A percentile compares a stretch with the other conserved stretches of the same genome.
phyloP scores from a whole-genome alignment of 2,329 filamentous ascomycete genomes.

The Paecilomyces niveus region DNA sequence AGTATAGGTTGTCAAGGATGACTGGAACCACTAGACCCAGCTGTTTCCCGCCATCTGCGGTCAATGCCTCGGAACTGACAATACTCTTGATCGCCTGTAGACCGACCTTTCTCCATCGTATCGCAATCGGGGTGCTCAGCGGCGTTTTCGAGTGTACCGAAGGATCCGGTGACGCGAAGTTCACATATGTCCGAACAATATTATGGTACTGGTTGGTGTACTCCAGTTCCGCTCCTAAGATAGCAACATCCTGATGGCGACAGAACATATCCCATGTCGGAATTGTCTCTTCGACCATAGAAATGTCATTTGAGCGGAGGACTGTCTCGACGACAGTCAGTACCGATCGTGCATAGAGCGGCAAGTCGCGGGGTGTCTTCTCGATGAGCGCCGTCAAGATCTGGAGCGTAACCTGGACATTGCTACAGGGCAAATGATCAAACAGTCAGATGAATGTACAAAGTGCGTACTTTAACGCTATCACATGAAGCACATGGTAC shows the following conservation, averaged over 20 bases:
- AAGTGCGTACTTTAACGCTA: background rate
- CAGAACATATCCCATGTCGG: conserved; percentile 84
- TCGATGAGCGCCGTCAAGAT: conserved; percentile 89
- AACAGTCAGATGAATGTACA: background rate
- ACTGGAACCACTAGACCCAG: conserved; percentile 74
- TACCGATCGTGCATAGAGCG: conserved; percentile 77
- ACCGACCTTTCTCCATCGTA: conserved; percentile 70
- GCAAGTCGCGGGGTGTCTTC: conserved; percentile 82
- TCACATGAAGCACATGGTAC: conserved; percentile 22
- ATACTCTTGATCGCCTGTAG: conserved; percentile 74
- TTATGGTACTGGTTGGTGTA: conserved; percentile 78
- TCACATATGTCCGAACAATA: conserved; percentile 71
- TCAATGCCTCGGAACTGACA: conserved; percentile 70
- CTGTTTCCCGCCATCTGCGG: conserved; percentile 67
- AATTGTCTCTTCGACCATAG: conserved; percentile 85
- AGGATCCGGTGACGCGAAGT: conserved; percentile 63
- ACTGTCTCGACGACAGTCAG: conserved; percentile 78
- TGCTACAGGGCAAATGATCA: conserved; percentile 45
- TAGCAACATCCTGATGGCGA: conserved; percentile 76
- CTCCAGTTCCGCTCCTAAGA: conserved; percentile 75
- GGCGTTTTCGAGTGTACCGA: conserved; percentile 41
- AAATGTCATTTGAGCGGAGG: conserved; percentile 78
- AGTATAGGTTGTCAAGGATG: conserved; percentile 80
- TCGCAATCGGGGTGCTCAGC: conserved; percentile 63
- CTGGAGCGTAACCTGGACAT: conserved; percentile 89